These are phyloP conservation scores for Polygonum maritimum DNA, from an alignment of 148 eudicot species.

Conservation along the genomic window DNA sequence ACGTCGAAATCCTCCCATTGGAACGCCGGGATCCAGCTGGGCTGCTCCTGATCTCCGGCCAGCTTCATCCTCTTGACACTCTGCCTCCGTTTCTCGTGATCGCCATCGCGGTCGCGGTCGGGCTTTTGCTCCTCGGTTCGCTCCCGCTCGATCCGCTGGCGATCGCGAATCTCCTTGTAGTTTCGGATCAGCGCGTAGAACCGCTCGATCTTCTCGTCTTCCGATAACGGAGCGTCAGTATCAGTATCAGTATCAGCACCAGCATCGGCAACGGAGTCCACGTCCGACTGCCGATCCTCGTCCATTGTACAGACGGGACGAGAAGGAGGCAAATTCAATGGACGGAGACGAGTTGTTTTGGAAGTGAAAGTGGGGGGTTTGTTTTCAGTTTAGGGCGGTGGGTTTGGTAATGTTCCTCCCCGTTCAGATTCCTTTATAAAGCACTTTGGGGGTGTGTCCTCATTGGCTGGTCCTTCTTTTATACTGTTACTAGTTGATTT, in stretches of 20 bases:
- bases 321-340: too few relatives aligned
- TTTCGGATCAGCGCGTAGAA: conserved; percentile 29
- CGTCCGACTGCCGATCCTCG: background rate
- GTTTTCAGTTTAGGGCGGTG: background rate
- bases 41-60: background rate
- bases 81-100: too few relatives aligned
- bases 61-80: background rate
- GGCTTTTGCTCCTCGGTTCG: background rate
- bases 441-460: background rate
- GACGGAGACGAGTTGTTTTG: background rate
- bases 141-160: background rate
- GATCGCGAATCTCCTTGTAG: conserved; percentile 21
- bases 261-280: background rate
- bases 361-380: too few relatives aligned
- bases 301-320: background rate
- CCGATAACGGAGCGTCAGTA: background rate
- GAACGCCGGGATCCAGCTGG: conserved; percentile 24
- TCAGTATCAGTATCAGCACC: background rate
- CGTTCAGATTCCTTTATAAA: background rate
- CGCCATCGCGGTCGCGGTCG: background rate
- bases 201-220: conserved; percentile 32
- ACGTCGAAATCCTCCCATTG: conserved; percentile 24
- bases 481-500: background rate
- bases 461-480: background rate
- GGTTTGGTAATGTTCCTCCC: background rate